Conservation (phyloP, 2,329 filamentous ascomycete species). For the Claviceps cyperi region DNA sequence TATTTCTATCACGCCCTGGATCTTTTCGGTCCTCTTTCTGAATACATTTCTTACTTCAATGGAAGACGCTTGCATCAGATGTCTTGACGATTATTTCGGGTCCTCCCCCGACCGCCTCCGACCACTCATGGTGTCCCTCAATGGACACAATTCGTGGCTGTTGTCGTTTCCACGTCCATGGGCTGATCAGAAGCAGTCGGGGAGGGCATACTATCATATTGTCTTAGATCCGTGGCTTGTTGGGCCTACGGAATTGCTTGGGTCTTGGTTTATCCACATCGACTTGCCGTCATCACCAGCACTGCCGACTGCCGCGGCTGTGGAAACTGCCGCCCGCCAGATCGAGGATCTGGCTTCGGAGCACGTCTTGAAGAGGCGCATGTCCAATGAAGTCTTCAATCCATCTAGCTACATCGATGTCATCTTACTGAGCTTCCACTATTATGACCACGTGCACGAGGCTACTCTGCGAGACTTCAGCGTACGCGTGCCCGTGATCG, state of each 20-base stretch:
- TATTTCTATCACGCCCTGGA: neutral
- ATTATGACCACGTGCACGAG: slow-evolving; percentile 6
- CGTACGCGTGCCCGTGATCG: slow-evolving; percentile 5
- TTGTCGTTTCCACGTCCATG: slow-evolving; percentile 18
- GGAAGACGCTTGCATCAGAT: slow-evolving; percentile 6
- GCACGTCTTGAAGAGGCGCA: slow-evolving; percentile 4
- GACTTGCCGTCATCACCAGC: slow-evolving; percentile 6
- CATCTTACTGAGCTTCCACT: slow-evolving; percentile 5
- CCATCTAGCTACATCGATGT: slow-evolving; percentile 6
- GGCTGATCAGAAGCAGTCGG: slow-evolving; percentile 8
- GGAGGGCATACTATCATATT: slow-evolving; percentile 17
- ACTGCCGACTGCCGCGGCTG: slow-evolving; percentile 4
- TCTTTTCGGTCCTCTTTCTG: neutral
- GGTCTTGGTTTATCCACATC: slow-evolving; percentile 12
- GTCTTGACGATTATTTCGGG: slow-evolving; percentile 7
- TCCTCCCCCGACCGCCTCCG: slow-evolving; percentile 7
- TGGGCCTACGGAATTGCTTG: slow-evolving; percentile 10
- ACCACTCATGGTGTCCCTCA: slow-evolving; percentile 18
- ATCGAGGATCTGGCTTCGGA: slow-evolving; percentile 7
- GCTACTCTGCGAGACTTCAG: slow-evolving; percentile 5
- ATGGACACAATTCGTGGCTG: slow-evolving; percentile 22
- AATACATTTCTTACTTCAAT: slow-evolving; percentile 4
- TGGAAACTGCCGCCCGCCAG: slow-evolving; percentile 5
- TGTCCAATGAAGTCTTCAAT: slow-evolving; percentile 7
- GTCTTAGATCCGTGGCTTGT: slow-evolving; percentile 20